Base-by-base conservation (phyloP, 192 early-diverging fungal genomes). In the Entomortierella chlamydospora region DNA sequence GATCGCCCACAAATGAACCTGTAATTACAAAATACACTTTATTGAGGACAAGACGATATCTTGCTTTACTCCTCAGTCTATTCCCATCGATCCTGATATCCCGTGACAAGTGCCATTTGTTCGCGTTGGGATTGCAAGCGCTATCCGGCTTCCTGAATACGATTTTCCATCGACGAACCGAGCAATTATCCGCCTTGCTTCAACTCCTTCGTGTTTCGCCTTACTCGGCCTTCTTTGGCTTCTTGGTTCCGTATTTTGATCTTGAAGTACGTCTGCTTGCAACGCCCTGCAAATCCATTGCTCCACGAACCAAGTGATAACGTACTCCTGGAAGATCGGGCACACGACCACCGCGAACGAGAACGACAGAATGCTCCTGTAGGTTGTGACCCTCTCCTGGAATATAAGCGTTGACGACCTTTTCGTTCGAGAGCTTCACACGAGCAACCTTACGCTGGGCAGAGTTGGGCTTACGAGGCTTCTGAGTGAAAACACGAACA, bases 401-500 rank as follows among this genome's bases (percentile, higher is more conserved):
- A 84, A 99, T 99, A 86, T 99, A 98, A 18, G 96, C 96, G 52
- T 93, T 91, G 20, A 99, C 88, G 26, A 93, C 89, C 81, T 96
- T 95, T 33, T 94, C 95, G 56, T 93, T 96, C n/a, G 95, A 94
- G 56, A 99, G 83, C 53, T 94, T 92, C 47, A 99, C 96, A 69
- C 94, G 88, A 25, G 92, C 93, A 43, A 97, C 95, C 79, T 97
- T 96, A 69, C 97, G 93, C 81, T 93, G 92, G 34, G 97, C 97
- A 39, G 97, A 99, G 84, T 99, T 99, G 76, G 97, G 97, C 82
- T 99, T 99, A 85, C 96, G 97, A 63, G 97, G 97, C 82, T 97
- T 98, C 54, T 94, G 93, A 3, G 91, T 95, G 72, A 95, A 98
- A 6, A 99, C 94, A 78, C 98, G 98, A 72, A 95, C 84, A 72